A percentile compares a stretch with the other conserved stretches of the same genome.
Evolutionary conservation across 805 yeast species (phyloP).

Genomic region (Jamesozyma rosinii): DNA sequence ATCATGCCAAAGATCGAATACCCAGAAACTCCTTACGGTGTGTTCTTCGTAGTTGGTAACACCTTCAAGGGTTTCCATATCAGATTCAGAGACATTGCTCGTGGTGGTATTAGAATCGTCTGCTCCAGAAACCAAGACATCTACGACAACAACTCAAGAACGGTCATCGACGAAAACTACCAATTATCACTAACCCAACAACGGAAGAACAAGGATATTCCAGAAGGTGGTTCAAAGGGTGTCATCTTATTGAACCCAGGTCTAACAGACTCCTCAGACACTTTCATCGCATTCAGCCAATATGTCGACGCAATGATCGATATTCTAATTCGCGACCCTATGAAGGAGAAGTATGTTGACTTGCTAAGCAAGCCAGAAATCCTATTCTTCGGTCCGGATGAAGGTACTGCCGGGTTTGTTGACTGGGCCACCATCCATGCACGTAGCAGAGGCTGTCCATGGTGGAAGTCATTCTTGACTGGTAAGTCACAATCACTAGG

Average conservation of each 20-base stretch:
- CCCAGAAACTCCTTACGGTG: conserved; percentile 88
- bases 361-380: conserved; percentile 78
- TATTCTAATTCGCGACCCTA: conserved; percentile 69
- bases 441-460: conserved; percentile 79
- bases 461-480: conserved; percentile 98
- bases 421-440: conserved; percentile 98
- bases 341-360: conserved; percentile 78
- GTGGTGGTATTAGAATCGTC: conserved; percentile 97
- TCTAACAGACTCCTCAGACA: conserved; percentile 58
- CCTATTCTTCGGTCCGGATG: conserved; percentile 97
- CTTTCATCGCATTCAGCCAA: conserved; percentile 80
- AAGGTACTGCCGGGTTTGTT: conserved; percentile 90
- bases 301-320: conserved; percentile 88
- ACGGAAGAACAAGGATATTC: conserved; percentile 93
- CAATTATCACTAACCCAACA: conserved; percentile 94
- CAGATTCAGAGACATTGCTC: conserved; percentile 91
- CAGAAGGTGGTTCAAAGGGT: conserved; percentile 98
- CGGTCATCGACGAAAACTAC: conserved; percentile 91
- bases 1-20: conserved; percentile 72
- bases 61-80: conserved; percentile 97
- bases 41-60: conserved; percentile 91
- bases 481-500: conserved; percentile 89
- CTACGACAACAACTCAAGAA: conserved; percentile 73
- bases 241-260: conserved; percentile 80
- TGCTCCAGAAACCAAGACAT: conserved; percentile 79